These are phyloP conservation scores for Aspergillus costaricaensis DNA, from an alignment of 2,329 filamentous ascomycete genomes.

Conservation along the genomic window DNA sequence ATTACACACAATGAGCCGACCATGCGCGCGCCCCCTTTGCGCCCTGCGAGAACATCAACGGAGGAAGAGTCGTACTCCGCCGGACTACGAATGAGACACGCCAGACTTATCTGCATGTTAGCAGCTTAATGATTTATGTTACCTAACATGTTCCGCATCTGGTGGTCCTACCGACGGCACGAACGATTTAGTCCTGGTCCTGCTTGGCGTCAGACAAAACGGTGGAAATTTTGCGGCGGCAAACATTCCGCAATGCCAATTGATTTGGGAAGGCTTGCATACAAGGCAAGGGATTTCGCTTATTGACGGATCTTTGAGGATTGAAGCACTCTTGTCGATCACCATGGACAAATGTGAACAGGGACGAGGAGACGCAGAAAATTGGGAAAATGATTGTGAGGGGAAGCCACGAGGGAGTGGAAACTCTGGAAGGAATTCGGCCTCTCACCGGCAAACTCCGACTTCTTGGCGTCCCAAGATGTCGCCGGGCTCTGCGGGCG, in stretches of 20 bases:
- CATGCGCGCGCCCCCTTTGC: neutral
- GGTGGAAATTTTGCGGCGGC: neutral
- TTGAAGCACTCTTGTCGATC: neutral
- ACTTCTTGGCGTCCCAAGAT: slow-evolving; percentile 8
- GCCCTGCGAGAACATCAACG: slow-evolving; percentile 2
- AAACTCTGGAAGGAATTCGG: slow-evolving; percentile 8
- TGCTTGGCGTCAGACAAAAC: neutral
- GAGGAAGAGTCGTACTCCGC: slow-evolving; percentile 6
- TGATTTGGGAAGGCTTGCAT: neutral
- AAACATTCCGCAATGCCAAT: neutral
- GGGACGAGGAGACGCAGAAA: neutral
- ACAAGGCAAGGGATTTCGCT: neutral
- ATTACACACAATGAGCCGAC: neutral
- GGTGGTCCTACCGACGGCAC: slow-evolving; percentile 18
- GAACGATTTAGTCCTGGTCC: slow-evolving; percentile 1
- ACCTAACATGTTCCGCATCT: slow-evolving; percentile 25
- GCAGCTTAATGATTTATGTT: slow-evolving; percentile 19
- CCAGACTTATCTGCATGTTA: slow-evolving; percentile 22
- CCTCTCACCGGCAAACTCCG: slow-evolving; percentile 15
- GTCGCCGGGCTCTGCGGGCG: slow-evolving; percentile 2
- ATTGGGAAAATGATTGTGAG: neutral
- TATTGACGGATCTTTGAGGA: neutral
- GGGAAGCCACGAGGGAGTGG: slow-evolving; percentile 13
- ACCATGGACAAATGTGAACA: neutral
- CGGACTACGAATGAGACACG: slow-evolving; percentile 16